Conservation (phyloP, 2,329 filamentous ascomycete species). For the Camillea tinctor region DNA sequence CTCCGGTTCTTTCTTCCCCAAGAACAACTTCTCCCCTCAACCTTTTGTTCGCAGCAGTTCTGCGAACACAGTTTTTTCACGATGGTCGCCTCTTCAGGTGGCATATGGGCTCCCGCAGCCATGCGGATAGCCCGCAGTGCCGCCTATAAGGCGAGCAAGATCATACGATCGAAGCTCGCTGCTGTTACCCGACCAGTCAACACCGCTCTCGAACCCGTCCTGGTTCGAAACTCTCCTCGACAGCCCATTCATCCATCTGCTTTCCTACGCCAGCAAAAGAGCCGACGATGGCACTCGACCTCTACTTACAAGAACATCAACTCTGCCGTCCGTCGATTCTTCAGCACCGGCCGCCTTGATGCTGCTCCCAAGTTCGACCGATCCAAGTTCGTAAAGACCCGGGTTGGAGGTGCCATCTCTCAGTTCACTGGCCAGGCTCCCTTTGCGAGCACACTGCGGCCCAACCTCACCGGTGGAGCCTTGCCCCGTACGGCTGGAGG, state of each 20-base stretch:
- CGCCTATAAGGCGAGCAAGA: constrained; percentile 49
- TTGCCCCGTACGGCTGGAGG: constrained; percentile 83
- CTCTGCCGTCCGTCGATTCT: constrained; percentile 49
- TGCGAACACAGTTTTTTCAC: constrained; percentile 33
- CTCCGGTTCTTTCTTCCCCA: constrained; percentile 7
- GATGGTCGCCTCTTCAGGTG: constrained; percentile 54
- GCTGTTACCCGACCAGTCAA: constrained; percentile 45
- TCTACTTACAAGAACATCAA: constrained; percentile 42
- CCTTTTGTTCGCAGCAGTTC: constrained; percentile 18
- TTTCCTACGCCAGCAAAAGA: constrained; percentile 50
- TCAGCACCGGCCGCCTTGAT: constrained; percentile 41
- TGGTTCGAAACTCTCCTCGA: constrained; percentile 41
- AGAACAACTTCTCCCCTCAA: constrained; percentile 9
- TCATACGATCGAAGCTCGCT: constrained; percentile 50
- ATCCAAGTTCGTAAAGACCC: constrained; percentile 48
- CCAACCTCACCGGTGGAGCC: constrained; percentile 86
- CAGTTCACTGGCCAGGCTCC: constrained; percentile 74
- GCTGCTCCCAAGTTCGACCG: constrained; percentile 43
- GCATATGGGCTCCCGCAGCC: constrained; percentile 56
- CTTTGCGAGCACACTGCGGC: constrained; percentile 84
- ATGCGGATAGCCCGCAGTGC: constrained; percentile 54
- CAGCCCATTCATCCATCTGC: constrained; percentile 54
- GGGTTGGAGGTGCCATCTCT: constrained; percentile 50
- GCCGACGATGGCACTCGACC: constrained; percentile 50
- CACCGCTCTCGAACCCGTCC: constrained; percentile 45